Conservation (phyloP, 169 alveolate genomes). For the Eimeria necatrix region DNA sequence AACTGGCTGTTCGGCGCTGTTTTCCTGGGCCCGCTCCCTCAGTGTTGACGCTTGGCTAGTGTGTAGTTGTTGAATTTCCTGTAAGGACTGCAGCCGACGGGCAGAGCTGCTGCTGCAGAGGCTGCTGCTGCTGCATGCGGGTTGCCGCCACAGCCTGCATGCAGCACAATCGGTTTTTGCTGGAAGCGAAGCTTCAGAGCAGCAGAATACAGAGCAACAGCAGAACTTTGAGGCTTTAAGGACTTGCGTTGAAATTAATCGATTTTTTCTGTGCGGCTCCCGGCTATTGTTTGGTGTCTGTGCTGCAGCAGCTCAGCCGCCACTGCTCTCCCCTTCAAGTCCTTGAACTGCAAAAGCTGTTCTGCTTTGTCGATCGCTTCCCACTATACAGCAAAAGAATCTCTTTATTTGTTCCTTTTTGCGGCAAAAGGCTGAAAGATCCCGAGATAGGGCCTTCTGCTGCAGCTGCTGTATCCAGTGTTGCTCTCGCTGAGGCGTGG, state of each 20-base stretch:
- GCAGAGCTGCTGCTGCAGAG: too few species aligned
- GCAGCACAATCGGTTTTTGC: too few species aligned
- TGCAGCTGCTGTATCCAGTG: background rate
- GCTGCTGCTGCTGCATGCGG: too few species aligned
- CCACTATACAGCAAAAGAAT: background rate
- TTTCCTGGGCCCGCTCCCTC: background rate
- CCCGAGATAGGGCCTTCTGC: background rate
- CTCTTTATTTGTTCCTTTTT: background rate
- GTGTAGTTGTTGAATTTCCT: background rate
- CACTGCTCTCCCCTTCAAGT: background rate
- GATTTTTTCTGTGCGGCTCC: background rate
- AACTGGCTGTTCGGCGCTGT: background rate
- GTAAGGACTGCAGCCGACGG: too few species aligned
- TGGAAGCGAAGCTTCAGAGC: too few species aligned
- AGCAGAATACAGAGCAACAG: too few species aligned
- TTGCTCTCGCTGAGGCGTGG: background rate
- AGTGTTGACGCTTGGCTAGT: background rate
- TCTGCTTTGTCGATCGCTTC: background rate
- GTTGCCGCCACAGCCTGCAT: too few species aligned
- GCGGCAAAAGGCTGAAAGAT: background rate
- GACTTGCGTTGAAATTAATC: too few species aligned
- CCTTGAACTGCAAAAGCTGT: too few species aligned
- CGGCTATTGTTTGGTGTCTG: background rate
- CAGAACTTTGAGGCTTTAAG: too few species aligned
- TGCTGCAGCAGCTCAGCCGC: background rate